phyloP scores from a whole-genome alignment of 306 rosid species.

The Heteromeles arbutifolia region DNA sequence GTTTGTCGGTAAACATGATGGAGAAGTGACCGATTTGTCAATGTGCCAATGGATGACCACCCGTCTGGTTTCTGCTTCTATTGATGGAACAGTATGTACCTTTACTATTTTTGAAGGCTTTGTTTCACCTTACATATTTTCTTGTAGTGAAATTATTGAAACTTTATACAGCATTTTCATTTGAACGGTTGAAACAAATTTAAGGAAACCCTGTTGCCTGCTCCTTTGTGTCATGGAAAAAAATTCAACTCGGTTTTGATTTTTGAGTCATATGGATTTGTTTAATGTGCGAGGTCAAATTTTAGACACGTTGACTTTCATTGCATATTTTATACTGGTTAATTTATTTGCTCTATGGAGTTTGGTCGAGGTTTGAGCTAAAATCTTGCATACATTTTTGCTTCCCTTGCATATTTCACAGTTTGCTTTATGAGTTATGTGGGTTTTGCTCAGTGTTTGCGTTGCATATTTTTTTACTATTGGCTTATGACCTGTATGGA shows the following conservation, averaged over 20 bases:
- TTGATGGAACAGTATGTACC: constrained; percentile 87
- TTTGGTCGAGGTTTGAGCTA: background rate
- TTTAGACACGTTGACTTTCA: background rate
- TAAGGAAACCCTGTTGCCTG: background rate
- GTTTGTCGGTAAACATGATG: constrained; percentile 87
- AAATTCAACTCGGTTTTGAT: background rate
- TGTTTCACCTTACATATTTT: background rate
- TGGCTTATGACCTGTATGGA: background rate
- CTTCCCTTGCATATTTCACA: background rate
- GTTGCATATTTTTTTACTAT: background rate
- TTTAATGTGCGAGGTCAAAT: background rate
- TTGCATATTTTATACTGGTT: background rate
- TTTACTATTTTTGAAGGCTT: background rate
- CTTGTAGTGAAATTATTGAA: background rate
- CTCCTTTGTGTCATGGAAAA: background rate
- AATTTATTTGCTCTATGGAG: background rate
- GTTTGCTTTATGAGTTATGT: background rate
- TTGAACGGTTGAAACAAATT: background rate
- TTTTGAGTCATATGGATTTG: background rate
- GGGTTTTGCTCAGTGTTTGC: background rate
- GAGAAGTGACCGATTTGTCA: constrained; percentile 91
- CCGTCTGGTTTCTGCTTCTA: constrained; percentile 89
- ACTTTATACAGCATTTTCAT: background rate
- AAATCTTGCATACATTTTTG: background rate
- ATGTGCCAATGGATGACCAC: constrained; percentile 99